Evolutionary conservation across 495 filamentous ascomycete genomes (phyloP).

Genomic region (Pseudomonodictys pantanalensis): DNA sequence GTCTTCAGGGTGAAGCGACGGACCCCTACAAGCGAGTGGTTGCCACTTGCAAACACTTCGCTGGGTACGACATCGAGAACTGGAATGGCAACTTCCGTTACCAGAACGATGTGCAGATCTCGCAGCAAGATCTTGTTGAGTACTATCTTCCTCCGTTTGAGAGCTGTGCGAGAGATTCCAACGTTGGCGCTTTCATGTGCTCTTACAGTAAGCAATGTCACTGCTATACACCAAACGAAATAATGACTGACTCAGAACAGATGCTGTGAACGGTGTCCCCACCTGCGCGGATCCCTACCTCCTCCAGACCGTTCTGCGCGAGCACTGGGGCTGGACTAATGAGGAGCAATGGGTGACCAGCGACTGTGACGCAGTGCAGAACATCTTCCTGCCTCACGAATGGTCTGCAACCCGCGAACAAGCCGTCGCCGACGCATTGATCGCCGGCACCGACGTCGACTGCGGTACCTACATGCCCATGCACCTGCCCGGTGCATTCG

Average conservation of each 20-base stretch:
- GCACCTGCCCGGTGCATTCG: slow-evolving; percentile 49
- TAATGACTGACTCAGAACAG: slow-evolving; percentile 8
- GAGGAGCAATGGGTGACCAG: slow-evolving; percentile 56
- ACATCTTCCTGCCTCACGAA: slow-evolving; percentile 55
- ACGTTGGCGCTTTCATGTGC: slow-evolving; percentile 58
- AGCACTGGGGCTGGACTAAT: slow-evolving; percentile 49
- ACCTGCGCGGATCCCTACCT: slow-evolving; percentile 56
- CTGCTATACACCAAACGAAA: background rate
- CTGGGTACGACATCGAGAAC: slow-evolving; percentile 64
- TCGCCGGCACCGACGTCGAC: slow-evolving; percentile 61
- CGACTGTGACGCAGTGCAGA: slow-evolving; percentile 59
- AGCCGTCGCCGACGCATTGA: slow-evolving; percentile 54
- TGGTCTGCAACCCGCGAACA: slow-evolving; percentile 49
- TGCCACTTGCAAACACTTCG: slow-evolving; percentile 64
- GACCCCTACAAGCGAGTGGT: slow-evolving; percentile 53
- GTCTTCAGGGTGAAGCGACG: slow-evolving; percentile 55
- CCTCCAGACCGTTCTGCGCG: slow-evolving; percentile 56
- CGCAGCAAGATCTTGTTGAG: slow-evolving; percentile 54
- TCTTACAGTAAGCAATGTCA: slow-evolving; percentile 55
- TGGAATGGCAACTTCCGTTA: slow-evolving; percentile 54
- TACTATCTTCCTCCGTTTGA: slow-evolving; percentile 55
- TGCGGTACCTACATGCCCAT: slow-evolving; percentile 59
- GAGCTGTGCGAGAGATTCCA: slow-evolving; percentile 52
- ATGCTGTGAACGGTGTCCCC: slow-evolving; percentile 59
- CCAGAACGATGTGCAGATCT: slow-evolving; percentile 56